These are phyloP conservation scores for Termitomyces sp. DNA, from an alignment of 768 basidiomycete genomes.

Conservation along the genomic window DNA sequence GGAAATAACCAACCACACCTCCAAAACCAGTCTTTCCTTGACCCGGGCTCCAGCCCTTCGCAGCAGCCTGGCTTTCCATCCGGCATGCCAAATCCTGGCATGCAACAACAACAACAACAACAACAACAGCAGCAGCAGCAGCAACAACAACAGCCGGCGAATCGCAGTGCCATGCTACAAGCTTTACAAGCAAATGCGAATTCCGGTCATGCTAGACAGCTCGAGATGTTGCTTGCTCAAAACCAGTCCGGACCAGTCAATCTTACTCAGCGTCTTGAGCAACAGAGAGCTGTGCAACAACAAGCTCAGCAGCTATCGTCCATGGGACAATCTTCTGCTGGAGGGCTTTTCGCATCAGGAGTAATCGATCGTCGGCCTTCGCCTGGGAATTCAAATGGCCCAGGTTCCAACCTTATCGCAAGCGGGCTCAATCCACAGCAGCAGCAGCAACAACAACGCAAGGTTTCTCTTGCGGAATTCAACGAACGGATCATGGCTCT, in stretches of 20 bases:
- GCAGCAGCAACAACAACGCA: conserved; percentile 7
- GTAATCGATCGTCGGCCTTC: conserved; percentile 44
- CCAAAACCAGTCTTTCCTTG: conserved; percentile 25
- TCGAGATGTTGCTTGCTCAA: conserved; percentile 45
- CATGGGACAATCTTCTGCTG: conserved; percentile 35
- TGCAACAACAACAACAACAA: conserved; percentile 14
- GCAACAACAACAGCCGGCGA: conserved; percentile 11
- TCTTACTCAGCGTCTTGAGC: conserved; percentile 21
- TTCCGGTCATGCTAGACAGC: conserved; percentile 29
- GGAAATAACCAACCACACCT: conserved; percentile 25
- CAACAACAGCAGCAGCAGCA: conserved; percentile 14
- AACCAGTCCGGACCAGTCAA: conserved; percentile 34
- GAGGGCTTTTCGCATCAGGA: conserved; percentile 45
- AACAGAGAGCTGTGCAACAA: conserved; percentile 21
- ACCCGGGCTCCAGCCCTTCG: conserved; percentile 25
- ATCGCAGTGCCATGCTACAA: conserved; percentile 34
- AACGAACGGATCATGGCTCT: conserved; percentile 10
- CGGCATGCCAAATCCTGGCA: conserved; percentile 27
- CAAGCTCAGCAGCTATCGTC: conserved; percentile 21
- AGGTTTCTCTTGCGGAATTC: conserved; percentile 10
- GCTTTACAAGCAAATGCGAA: conserved; percentile 25
- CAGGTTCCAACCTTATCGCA: conserved; percentile 16
- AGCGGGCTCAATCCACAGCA: conserved; percentile 7
- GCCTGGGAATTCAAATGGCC: conserved; percentile 35
- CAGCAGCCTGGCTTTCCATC: conserved; percentile 32